Evolutionary conservation across 768 basidiomycete species (phyloP).

Genomic region (Saitozyma sp.): DNA sequence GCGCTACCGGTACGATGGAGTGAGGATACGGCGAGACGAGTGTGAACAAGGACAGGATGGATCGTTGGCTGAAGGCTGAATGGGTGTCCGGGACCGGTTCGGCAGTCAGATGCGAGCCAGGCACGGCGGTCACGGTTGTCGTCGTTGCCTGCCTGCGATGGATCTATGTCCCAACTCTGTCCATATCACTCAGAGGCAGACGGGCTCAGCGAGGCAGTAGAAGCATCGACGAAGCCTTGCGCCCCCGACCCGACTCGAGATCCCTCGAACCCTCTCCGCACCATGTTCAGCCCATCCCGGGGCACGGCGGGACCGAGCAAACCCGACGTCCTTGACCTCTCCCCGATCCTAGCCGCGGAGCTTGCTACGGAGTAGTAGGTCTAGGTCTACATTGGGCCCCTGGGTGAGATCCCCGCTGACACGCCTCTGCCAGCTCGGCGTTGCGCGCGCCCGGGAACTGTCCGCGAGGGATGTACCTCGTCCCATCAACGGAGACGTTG

Average conservation of each 20-base stretch:
- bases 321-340: conserved; percentile 6
- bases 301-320: no score
- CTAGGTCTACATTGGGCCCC: neutral
- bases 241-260: neutral
- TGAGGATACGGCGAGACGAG: no score
- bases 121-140: no score
- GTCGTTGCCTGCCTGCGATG: no score
- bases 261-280: neutral
- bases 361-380: conserved; percentile 32
- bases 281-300: no score
- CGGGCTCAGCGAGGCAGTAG: neutral
- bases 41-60: no score
- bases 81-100: no score
- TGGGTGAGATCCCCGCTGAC: neutral
- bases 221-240: neutral
- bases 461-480: conserved; percentile 41
- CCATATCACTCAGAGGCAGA: neutral
- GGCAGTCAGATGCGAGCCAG: no score
- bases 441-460: conserved; percentile 27
- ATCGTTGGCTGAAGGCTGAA: no score
- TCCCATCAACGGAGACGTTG: conserved; percentile 23
- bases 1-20: neutral
- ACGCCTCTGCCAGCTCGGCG: conserved; percentile 20
- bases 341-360: conserved; percentile 21
- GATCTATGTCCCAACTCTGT: neutral